phyloP scores from a whole-genome alignment of 331 rosid genomes.

The Rosa hybrid region DNA sequence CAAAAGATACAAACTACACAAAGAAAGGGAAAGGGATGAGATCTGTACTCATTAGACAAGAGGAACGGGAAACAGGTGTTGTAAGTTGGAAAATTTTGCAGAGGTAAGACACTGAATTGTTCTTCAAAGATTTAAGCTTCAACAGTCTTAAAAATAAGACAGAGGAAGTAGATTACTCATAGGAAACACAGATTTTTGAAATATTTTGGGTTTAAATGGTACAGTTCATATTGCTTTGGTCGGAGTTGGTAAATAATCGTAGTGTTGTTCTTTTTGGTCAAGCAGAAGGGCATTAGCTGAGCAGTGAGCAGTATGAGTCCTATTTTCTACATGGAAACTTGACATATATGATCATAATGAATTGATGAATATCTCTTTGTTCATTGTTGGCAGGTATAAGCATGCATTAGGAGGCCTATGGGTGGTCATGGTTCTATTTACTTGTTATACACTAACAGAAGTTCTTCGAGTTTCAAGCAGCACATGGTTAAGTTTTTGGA shows the following conservation, averaged over 20 bases:
- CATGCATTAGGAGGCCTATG: slow-evolving; percentile 82
- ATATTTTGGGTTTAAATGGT: not conserved
- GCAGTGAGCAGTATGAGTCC: not conserved
- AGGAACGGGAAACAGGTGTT: slow-evolving; percentile 86
- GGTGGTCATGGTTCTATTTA: slow-evolving; percentile 65
- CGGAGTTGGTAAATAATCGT: not conserved
- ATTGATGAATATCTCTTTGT: slow-evolving; percentile 11
- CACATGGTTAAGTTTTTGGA: slow-evolving; percentile 89
- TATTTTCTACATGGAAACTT: not conserved
- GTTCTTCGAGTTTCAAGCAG: slow-evolving; percentile 79
- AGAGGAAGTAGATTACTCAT: not conserved
- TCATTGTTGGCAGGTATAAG: slow-evolving; percentile 55
- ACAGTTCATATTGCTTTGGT: not conserved
- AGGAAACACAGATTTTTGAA: not conserved
- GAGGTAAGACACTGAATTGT: slow-evolving; percentile 43
- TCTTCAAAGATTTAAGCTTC: slow-evolving; percentile 5
- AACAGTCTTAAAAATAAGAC: not conserved
- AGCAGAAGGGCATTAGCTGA: not conserved
- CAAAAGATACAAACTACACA: slow-evolving; percentile 37
- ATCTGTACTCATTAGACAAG: slow-evolving; percentile 76
- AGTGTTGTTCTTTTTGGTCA: not conserved
- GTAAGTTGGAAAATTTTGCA: slow-evolving; percentile 74
- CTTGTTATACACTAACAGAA: slow-evolving; percentile 65
- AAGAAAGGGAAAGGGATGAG: slow-evolving; percentile 56
- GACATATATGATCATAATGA: not conserved